Evolutionary conservation across 1,139 yeast species (phyloP), one percentile per base, ranked within the genome.

Genomic region (Lodderomyces margitis): DNA sequence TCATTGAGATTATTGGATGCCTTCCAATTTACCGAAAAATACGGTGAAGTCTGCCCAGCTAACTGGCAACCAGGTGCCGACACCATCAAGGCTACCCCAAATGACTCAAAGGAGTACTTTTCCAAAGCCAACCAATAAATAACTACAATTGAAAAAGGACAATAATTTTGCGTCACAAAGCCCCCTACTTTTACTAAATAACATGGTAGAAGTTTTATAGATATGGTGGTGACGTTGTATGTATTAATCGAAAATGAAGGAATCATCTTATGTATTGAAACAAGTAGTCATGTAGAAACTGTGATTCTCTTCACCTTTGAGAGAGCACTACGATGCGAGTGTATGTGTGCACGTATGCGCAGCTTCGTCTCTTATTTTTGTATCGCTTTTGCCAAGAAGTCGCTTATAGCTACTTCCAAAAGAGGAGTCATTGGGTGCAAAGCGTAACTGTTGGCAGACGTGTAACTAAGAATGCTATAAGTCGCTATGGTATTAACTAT

Each of bases 21-120:
- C 59, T 91, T 92, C 96, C 95, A 91, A 78, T 89, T 92, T 88
- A 85, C 96, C 62, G 96, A 91, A 72, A 85, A 87, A 80, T 75
- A 91, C 81, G 96, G 98, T 74, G 96, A 92, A 74, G 98, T 92
- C 56, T 87, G 96, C 75, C 97, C 97, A 60, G 97, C 98, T 68
- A 91, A 89, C 94, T 92, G 98, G 98, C 87, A 87, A 59, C 91
- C 94, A 74, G 98, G 98, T 75, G 69, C 88, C 50, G 95, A 87
- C 62, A 87, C 96, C 73, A 91, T 91, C 77, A 84, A 86, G 73
- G 92, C 96, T 61, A 85, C 78, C 58, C 92, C 88, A 57, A 77
- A 70, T 43, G 81, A 77, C 58, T 86, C 96, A 57, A 85, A 86
- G 78, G 87, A 81, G 64, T 87, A 85, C 86, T 87, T 87, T 66